Evolutionary conservation across 176 grass and related monocot genomes (phyloP).

Genomic region (Musa beccarii): DNA sequence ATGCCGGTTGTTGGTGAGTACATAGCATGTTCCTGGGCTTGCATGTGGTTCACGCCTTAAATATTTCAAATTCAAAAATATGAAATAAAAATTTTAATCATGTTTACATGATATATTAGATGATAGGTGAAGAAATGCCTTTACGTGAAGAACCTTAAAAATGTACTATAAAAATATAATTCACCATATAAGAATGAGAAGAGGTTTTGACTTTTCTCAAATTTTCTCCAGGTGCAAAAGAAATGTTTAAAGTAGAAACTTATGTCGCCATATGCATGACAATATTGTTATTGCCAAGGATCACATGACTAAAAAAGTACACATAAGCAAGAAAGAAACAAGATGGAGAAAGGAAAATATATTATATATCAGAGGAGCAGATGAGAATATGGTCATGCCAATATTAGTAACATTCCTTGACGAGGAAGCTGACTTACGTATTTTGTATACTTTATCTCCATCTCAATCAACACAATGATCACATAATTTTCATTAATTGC

Average conservation of each 20-base stretch:
- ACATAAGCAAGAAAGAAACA: background rate
- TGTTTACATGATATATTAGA: background rate
- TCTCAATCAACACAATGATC: too few relatives aligned
- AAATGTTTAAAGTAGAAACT: background rate
- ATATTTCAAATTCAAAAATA: background rate
- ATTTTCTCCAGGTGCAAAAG: too few relatives aligned
- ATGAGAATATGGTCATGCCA: background rate
- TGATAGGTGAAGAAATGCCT: background rate
- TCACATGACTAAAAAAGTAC: background rate
- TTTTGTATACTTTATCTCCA: too few relatives aligned
- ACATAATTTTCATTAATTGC: too few relatives aligned
- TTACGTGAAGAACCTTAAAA: background rate
- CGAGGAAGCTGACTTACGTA: too few relatives aligned
- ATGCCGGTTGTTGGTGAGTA: too few relatives aligned
- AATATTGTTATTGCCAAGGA: background rate
- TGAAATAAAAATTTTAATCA: background rate
- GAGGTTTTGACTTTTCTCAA: background rate
- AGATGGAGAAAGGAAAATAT: background rate
- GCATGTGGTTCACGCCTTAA: too few relatives aligned
- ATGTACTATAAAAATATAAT: background rate
- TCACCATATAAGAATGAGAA: background rate
- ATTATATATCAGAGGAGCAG: background rate
- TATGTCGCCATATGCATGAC: background rate
- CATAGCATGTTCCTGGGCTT: too few relatives aligned
- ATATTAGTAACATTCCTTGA: background rate